Base-by-base conservation (phyloP, 805 yeast species). In the Suhomyces sp. region DNA sequence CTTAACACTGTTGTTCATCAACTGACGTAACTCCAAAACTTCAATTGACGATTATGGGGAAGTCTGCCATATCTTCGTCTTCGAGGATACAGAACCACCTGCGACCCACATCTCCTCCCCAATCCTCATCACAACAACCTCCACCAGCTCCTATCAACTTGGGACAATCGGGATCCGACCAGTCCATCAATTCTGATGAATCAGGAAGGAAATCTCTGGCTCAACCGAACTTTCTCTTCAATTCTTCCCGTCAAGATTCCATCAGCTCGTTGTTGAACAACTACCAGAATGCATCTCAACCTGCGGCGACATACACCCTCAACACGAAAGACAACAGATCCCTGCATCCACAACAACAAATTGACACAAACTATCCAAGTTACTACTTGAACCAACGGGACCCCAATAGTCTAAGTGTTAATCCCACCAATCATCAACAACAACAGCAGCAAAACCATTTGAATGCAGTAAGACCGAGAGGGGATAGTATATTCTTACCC, bases 401-500 rank as follows among this genome's bases (percentile, higher is more conserved):
- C 11, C 27, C 29, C 3, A 17, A 13, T n/a, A 33, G 23, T 14
- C 32, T 17, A 6, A 12, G 16, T 7, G 23, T 13, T 9, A 21
- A 20, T 17, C 23, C 36, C 19, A 14, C 12, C 1, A n/a, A 19
- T 12, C 19, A 36, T 18, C 36, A 42, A 6, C 51, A 32, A 24
- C 25, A 38, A 7, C 48, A 40, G 11, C 30, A 16, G 10, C 30
- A 24, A 6, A 15, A 33, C 28, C n/a, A n/a, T n/a, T n/a, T n/a
- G n/a, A 17, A 28, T 20, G 11, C 25, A 15, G 17, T 27, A 17
- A 47, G 70, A 31, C 58, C 66, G 16, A 47, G 72, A 19, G 68
- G 67, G 8, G 71, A 66, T 38, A 55, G 63, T 18, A 57, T 66
- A 6, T 60, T 48, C 25, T 48, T 66, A 5, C 72, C 70, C 2